Percentiles rank a stretch among this genome's conserved stretches.
phyloP scores from a whole-genome alignment of 2,329 filamentous ascomycete genomes.

The Aspergillus hortae region DNA sequence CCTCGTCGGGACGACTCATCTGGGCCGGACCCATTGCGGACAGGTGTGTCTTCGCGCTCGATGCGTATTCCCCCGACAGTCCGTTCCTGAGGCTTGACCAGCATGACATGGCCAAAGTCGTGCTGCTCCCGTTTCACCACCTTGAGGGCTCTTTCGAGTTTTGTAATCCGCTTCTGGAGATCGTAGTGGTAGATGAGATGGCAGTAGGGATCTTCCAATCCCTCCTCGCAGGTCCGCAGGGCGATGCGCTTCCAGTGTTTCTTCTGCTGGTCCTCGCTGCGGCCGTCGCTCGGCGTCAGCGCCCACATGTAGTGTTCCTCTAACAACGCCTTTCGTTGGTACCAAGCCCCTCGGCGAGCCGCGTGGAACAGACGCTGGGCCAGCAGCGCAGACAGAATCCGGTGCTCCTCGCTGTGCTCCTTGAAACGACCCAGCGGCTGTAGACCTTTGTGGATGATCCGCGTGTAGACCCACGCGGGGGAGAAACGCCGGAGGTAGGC shows the following conservation, averaged over 20 bases:
- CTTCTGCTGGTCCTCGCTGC: slow-evolving; percentile 61
- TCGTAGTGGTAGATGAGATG: slow-evolving; percentile 94
- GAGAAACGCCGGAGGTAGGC: slow-evolving; percentile 87
- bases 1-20: slow-evolving; percentile 27
- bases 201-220: slow-evolving; percentile 81
- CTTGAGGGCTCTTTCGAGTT: slow-evolving; percentile 80
- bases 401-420: slow-evolving; percentile 71
- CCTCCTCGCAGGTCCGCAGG: slow-evolving; percentile 75
- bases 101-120: slow-evolving; percentile 81
- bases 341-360: slow-evolving; percentile 84
- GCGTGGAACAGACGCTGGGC: slow-evolving; percentile 79
- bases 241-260: slow-evolving; percentile 79
- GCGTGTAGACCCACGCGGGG: slow-evolving; percentile 87
- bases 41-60: slow-evolving; percentile 53
- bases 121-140: slow-evolving; percentile 84
- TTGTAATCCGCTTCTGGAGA: slow-evolving; percentile 86
- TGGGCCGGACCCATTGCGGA: slow-evolving; percentile 11
- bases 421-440: slow-evolving; percentile 78
- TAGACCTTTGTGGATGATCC: slow-evolving; percentile 85
- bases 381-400: slow-evolving; percentile 70
- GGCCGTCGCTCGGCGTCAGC: slow-evolving; percentile 48
- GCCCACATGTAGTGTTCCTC: slow-evolving; percentile 93
- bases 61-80: slow-evolving; percentile 74
- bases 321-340: slow-evolving; percentile 87
- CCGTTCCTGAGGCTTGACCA: slow-evolving; percentile 72